Conservation (phyloP, 1,284 basidiomycete species). For the Melanopsichium pennsylvanicum region DNA sequence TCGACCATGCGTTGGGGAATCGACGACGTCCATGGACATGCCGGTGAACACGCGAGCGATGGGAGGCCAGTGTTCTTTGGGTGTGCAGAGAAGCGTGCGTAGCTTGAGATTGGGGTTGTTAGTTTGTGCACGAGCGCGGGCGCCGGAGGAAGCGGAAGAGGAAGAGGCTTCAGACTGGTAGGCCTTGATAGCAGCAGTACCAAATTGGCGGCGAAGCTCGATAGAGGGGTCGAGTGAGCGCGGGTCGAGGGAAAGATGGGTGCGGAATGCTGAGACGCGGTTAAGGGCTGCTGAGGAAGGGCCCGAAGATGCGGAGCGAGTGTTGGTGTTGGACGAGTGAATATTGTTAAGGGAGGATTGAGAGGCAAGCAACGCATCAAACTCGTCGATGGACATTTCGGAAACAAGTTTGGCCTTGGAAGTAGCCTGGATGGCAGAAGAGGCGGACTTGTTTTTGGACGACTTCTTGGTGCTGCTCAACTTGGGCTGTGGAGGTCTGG, state of each 20-base stretch:
- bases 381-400: constrained; percentile 62
- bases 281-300: not conserved
- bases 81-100: constrained; percentile 56
- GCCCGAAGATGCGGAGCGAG: not conserved
- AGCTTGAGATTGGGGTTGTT: constrained; percentile 60
- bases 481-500: not conserved
- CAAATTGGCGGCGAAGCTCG: constrained; percentile 62
- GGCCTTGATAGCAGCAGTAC: constrained; percentile 63
- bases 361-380: constrained; percentile 54
- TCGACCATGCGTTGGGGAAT: constrained; percentile 33
- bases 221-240: constrained; percentile 55
- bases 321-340: constrained; percentile 1
- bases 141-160: constrained; percentile 23
- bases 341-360: constrained; percentile 29
- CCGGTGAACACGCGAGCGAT: constrained; percentile 60
- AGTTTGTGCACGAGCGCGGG: constrained; percentile 47
- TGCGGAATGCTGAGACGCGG: constrained; percentile 29
- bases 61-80: constrained; percentile 60
- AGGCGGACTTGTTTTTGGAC: constrained; percentile 21
- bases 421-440: not conserved
- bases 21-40: constrained; percentile 57
- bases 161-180: constrained; percentile 50
- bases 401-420: constrained; percentile 43
- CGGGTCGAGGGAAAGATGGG: constrained; percentile 51
- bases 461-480: constrained; percentile 30